Conservation (phyloP, 257 asterid species). For the Solanum gracilifrons region DNA sequence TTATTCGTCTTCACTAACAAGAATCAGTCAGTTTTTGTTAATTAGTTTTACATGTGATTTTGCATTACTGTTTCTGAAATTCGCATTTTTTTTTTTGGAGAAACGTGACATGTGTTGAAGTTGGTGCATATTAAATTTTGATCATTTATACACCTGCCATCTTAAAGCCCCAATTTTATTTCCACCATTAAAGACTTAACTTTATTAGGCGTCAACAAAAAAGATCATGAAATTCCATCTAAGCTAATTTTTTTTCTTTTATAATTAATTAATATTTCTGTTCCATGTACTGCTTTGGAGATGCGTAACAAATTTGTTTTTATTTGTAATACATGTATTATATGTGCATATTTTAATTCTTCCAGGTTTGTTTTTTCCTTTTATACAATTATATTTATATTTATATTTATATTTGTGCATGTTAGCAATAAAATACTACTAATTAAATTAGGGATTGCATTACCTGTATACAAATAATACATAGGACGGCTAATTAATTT, state of each 20-base stretch:
- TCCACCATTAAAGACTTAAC: background rate
- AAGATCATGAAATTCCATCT: background rate
- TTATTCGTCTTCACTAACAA: background rate
- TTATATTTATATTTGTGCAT: background rate
- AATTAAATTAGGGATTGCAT: background rate
- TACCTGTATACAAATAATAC: background rate
- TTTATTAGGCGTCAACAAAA: background rate
- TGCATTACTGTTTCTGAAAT: background rate
- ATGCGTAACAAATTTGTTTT: background rate
- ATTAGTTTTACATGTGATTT: background rate
- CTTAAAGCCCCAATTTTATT: background rate
- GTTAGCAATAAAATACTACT: background rate
- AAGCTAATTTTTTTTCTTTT: too few species aligned
- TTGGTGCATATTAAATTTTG: background rate
- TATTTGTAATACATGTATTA: background rate
- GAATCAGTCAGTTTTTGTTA: background rate
- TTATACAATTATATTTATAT: background rate
- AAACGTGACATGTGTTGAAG: background rate
- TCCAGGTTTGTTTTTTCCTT: background rate
- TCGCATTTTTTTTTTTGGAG: background rate
- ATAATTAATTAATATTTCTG: background rate
- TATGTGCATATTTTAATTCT: background rate
- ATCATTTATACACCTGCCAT: background rate
- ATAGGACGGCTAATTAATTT: background rate
- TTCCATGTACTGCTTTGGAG: background rate